phyloP scores from a whole-genome alignment of 768 basidiomycete species.

The Tephrocybe sp. region DNA sequence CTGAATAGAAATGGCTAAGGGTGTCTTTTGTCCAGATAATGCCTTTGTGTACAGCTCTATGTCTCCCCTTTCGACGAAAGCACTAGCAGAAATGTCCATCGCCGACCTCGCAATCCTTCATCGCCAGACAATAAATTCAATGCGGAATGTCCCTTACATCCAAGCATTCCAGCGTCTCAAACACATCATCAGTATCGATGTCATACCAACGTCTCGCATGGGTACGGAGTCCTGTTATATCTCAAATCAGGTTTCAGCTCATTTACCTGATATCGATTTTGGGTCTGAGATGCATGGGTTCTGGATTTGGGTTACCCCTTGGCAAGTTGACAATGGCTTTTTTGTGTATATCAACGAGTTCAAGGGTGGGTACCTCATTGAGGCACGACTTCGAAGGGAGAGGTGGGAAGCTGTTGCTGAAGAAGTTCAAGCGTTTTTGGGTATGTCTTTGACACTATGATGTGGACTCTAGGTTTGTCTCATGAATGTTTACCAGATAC shows the following conservation, averaged over 20 bases:
- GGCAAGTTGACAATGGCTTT: conserved; percentile 1
- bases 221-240: conserved; percentile 2
- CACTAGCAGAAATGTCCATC: not conserved
- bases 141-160: conserved; percentile 6
- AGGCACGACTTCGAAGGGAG: not conserved
- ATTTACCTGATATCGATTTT: conserved; percentile 1
- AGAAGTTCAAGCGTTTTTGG: too few species aligned
- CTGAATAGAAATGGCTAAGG: not conserved
- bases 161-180: conserved; percentile 1
- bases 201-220: not conserved
- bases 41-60: conserved; percentile 6
- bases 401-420: conserved; percentile 2
- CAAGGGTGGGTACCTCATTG: conserved; percentile 6
- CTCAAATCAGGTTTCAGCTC: conserved; percentile 5
- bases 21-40: conserved; percentile 1
- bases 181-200: not conserved
- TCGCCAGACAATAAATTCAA: not conserved
- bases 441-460: too few species aligned
- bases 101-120: conserved; percentile 4
- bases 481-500: too few species aligned
- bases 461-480: too few species aligned
- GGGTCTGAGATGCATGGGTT: conserved; percentile 5
- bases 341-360: conserved; percentile 4
- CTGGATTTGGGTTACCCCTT: conserved; percentile 5
- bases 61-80: conserved; percentile 1